Percentiles rank a stretch among this genome's conserved stretches.
These are phyloP conservation scores for Fraxinus ornus DNA, from an alignment of 305 asterid species.

Conservation along the genomic window DNA sequence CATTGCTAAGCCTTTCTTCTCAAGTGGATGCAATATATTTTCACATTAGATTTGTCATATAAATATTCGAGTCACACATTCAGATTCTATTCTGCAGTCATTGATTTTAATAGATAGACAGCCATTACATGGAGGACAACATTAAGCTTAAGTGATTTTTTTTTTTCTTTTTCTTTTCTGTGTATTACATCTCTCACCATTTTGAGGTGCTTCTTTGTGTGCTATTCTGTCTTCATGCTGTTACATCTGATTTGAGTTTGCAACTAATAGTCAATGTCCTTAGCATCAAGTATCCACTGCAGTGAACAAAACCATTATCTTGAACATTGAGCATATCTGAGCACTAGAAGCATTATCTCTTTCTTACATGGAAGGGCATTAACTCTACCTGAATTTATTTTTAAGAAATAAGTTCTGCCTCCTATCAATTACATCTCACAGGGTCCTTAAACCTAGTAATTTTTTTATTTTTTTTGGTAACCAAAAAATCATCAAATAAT, in stretches of 20 bases:
- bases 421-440: slow-evolving; percentile 9
- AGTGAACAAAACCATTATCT: slow-evolving; percentile 11
- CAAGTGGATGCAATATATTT: slow-evolving; percentile 13
- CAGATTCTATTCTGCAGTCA: slow-evolving; percentile 11
- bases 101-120: slow-evolving; percentile 9
- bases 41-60: slow-evolving; percentile 7
- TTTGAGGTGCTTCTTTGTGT: background rate
- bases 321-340: slow-evolving; percentile 9
- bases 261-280: slow-evolving; percentile 10
- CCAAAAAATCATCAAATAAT: slow-evolving; percentile 16
- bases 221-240: background rate
- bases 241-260: slow-evolving; percentile 16
- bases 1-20: slow-evolving; percentile 19
- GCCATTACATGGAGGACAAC: background rate
- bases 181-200: background rate
- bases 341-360: background rate
- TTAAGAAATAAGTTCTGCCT: slow-evolving; percentile 4
- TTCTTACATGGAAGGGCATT: slow-evolving; percentile 12
- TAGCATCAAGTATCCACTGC: slow-evolving; percentile 11
- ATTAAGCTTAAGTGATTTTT: slow-evolving; percentile 7
- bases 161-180: background rate
- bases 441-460: slow-evolving; percentile 15
- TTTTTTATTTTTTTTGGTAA: background rate
- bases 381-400: slow-evolving; percentile 11
- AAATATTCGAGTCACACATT: slow-evolving; percentile 13